Conservation (phyloP, 2,329 filamentous ascomycete species). For the Sclerotinia minor region DNA sequence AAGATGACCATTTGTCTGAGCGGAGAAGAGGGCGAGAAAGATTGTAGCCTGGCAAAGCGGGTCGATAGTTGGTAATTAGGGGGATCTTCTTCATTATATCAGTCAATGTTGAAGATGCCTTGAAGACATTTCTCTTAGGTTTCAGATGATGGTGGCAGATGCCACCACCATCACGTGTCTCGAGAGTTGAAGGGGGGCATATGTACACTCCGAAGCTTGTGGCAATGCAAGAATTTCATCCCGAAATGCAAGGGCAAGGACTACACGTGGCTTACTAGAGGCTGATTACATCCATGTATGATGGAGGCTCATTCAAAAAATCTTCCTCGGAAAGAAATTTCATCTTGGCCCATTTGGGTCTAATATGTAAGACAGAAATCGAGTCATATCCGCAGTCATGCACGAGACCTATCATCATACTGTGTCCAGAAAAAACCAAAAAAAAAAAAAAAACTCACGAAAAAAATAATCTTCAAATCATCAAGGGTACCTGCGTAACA, state of each 20-base stretch:
- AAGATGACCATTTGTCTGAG: slow-evolving; percentile 28
- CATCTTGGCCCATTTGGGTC: slow-evolving; percentile 5
- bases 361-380: slow-evolving; percentile 16
- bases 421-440: background rate
- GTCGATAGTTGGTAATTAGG: background rate
- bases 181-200: background rate
- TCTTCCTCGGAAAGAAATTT: background rate
- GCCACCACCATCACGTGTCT: slow-evolving; percentile 23
- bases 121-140: slow-evolving; percentile 8
- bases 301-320: slow-evolving; percentile 8
- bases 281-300: slow-evolving; percentile 14
- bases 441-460: background rate
- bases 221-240: slow-evolving; percentile 21
- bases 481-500: slow-evolving; percentile 19
- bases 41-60: background rate
- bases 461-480: background rate
- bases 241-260: slow-evolving; percentile 23
- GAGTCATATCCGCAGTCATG: slow-evolving; percentile 18
- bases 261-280: slow-evolving; percentile 17
- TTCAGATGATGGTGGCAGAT: slow-evolving; percentile 26
- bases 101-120: slow-evolving; percentile 18
- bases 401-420: slow-evolving; percentile 3
- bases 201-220: slow-evolving; percentile 1
- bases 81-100: slow-evolving; percentile 12
- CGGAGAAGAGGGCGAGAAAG: background rate